Evolutionary conservation across 768 basidiomycete species (phyloP).

Genomic region (Serpula lacrymans): DNA sequence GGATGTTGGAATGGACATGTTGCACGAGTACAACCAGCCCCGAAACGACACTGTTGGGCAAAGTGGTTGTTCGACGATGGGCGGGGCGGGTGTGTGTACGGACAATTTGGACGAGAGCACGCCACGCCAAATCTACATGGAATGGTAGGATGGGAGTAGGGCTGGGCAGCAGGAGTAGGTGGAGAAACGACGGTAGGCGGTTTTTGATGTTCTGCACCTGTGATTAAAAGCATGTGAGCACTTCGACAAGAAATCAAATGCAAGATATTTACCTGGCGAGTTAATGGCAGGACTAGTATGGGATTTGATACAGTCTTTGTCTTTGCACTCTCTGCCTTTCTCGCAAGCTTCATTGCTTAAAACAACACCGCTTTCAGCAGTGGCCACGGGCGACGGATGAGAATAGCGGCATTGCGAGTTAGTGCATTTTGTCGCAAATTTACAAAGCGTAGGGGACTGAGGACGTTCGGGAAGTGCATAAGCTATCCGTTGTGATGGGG

Average conservation of each 20-base stretch:
- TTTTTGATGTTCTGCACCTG: slow-evolving; percentile 29
- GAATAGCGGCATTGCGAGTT: slow-evolving; percentile 88
- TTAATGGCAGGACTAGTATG: slow-evolving; percentile 87
- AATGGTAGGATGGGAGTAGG: slow-evolving; percentile 26
- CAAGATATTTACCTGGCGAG: slow-evolving; percentile 48
- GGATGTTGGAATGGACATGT: slow-evolving; percentile 93
- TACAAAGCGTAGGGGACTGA: slow-evolving; percentile 89
- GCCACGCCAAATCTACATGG: slow-evolving; percentile 68
- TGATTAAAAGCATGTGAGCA: slow-evolving; percentile 8
- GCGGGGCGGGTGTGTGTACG: slow-evolving; percentile 64
- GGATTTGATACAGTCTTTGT: slow-evolving; percentile 89
- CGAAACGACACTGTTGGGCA: slow-evolving; percentile 73
- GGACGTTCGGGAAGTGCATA: slow-evolving; percentile 74
- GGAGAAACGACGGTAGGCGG: slow-evolving; percentile 34
- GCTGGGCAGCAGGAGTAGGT: slow-evolving; percentile 25
- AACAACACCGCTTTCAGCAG: slow-evolving; percentile 91
- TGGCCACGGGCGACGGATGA: slow-evolving; percentile 96
- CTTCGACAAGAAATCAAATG: slow-evolving; percentile 2
- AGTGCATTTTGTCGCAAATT: slow-evolving; percentile 87
- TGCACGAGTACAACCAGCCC: slow-evolving; percentile 78
- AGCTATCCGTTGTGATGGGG: slow-evolving; percentile 33
- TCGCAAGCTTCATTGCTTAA: slow-evolving; percentile 93
- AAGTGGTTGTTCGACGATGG: slow-evolving; percentile 33
- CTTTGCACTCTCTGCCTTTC: slow-evolving; percentile 82
- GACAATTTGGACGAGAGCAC: slow-evolving; percentile 67